Evolutionary conservation across 2,329 filamentous ascomycete species (phyloP).

Genomic region (Hymenoscyphus fraxineus): DNA sequence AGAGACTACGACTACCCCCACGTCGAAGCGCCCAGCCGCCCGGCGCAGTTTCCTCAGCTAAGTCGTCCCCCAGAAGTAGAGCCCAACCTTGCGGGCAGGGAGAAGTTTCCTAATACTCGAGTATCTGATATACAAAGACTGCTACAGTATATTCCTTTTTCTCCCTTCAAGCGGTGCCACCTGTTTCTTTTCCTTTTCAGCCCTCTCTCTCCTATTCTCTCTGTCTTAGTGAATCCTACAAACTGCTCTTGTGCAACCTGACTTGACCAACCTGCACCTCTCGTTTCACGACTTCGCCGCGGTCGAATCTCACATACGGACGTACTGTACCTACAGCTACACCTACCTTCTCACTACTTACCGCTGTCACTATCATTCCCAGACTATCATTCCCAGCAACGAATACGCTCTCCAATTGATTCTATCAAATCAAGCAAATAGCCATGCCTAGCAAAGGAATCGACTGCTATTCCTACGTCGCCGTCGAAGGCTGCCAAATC

Average conservation of each 20-base stretch:
- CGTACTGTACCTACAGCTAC: neutral
- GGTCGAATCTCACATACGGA: neutral
- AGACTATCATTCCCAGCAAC: neutral
- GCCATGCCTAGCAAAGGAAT: slow-evolving; percentile 43
- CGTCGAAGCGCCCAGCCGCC: neutral
- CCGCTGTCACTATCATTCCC: neutral
- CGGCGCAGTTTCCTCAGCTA: neutral
- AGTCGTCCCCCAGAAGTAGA: neutral
- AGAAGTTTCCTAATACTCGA: neutral
- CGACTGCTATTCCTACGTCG: slow-evolving; percentile 39
- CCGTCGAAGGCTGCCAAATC: slow-evolving; percentile 40
- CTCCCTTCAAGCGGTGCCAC: neutral
- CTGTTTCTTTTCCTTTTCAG: neutral
- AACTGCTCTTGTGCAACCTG: neutral
- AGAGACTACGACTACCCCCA: no score
- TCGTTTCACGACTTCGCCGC: neutral
- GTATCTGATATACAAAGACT: neutral
- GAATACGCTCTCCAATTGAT: neutral
- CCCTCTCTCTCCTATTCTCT: neutral
- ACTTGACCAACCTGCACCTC: neutral
- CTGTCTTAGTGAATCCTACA: neutral
- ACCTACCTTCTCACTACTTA: neutral
- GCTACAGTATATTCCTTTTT: neutral
- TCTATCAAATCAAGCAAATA: neutral
- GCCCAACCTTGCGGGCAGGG: neutral